Base-by-base conservation (phyloP, 257 asterid genomes). In the Catharanthus roseus region DNA sequence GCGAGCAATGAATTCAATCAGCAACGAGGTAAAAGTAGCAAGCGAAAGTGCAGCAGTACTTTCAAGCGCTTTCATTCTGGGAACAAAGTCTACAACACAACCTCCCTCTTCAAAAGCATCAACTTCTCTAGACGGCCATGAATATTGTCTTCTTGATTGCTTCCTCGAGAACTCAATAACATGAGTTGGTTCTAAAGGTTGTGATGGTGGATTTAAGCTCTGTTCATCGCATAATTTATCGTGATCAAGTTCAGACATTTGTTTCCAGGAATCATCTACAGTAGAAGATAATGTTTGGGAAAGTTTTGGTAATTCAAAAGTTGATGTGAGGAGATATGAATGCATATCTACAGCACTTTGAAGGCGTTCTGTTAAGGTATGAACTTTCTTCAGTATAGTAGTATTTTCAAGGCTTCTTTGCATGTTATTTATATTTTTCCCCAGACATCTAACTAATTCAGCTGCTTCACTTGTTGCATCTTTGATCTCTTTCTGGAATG, bases 101-200 rank as follows among this genome's bases (percentile, higher is more conserved):
- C 82, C 79, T 50, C 83, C 83, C 67, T 81, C 88, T 65, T 82
- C 87, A 11, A 72, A 77, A 8, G 85, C 78, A 75, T 89, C 88
- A 2, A 86, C 89, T 74, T 83, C 90, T 60, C 89, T 74, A 0
- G 89, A 86, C 19, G 89, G 96, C 92, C 96, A 83, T 0, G 92
- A 89, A 54, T 88, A 66, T 15, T 79, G 79, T 86, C 90, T 80
- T 79, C 88, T 83, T 5, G 85, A 82, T 28, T 83, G 89, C 77
- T 83, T 88, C 81, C 90, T 86, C 87, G 79, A 74, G 44, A 41
- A 79, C 85, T 88, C 90, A 42, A 81, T 86, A 55, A 71, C 68
- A 28, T 76, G 79, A 39, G 33, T 42, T 10, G 47, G 55, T 49
- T 45, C 78, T 9, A 12, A 16, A 36, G 71, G 80, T 28, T 72